Conservation (phyloP, 768 basidiomycete species). For the Panaeolus cyanescens region DNA sequence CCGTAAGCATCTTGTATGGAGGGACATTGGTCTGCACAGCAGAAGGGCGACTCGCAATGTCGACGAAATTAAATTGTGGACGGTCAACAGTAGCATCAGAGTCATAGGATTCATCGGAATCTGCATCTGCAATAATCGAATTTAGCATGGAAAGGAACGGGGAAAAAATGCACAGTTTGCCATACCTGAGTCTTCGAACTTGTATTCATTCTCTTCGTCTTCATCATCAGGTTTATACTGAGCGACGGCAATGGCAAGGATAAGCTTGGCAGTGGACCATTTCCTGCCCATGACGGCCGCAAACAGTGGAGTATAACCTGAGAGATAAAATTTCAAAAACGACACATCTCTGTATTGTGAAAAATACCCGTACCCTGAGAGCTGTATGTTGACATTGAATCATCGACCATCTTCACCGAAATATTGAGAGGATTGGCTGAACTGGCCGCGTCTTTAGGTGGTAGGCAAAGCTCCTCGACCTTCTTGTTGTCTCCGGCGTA, state of each 20-base stretch:
- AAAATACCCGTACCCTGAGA: conserved; percentile 21
- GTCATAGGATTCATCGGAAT: conserved; percentile 41
- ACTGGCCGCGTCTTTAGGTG: conserved; percentile 19
- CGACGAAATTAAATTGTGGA: conserved; percentile 46
- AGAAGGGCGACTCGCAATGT: conserved; percentile 53
- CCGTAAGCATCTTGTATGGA: conserved; percentile 39
- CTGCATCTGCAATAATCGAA: conserved; percentile 40
- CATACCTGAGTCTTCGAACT: background rate
- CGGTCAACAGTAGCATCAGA: conserved; percentile 40
- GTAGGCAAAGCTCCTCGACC: conserved; percentile 55
- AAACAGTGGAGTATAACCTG: conserved; percentile 52
- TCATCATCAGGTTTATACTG: conserved; percentile 49
- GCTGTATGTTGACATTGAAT: conserved; percentile 14
- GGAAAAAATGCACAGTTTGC: background rate
- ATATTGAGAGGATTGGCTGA: conserved; percentile 42
- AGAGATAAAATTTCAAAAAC: background rate
- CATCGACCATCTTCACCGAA: conserved; percentile 30
- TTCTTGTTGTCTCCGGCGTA: conserved; percentile 51
- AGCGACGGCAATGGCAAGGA: conserved; percentile 57
- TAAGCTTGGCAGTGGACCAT: conserved; percentile 60
- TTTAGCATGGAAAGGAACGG: background rate
- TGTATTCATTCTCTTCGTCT: conserved; percentile 19
- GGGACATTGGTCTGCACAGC: conserved; percentile 38
- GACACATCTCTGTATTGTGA: background rate
- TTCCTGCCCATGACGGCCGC: conserved; percentile 49